Evolutionary conservation across 176 grass and related monocot species (phyloP).

Genomic region (Puya raimondii): DNA sequence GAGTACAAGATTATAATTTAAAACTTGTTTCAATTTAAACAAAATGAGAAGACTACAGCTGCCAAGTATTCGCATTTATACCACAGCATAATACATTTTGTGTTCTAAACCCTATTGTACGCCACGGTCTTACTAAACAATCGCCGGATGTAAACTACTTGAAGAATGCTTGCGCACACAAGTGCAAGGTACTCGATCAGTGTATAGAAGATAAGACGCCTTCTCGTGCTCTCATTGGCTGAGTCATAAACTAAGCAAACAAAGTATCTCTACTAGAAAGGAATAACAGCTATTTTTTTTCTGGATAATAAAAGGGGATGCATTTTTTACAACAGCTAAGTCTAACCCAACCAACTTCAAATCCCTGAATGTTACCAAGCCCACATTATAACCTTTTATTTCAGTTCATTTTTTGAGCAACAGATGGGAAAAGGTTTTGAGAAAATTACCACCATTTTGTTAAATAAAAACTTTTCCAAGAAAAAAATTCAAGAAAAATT

Average conservation of each 20-base stretch:
- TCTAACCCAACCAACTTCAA: too few species aligned
- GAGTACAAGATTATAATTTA: neutral
- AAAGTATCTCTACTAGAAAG: neutral
- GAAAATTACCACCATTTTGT: conserved; percentile 3
- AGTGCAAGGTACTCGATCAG: conserved; percentile 67
- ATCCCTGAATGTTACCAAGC: too few species aligned
- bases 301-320: too few species aligned
- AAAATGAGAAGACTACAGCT: neutral
- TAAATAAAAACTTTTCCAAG: neutral
- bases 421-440: neutral
- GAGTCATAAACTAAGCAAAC: conserved; percentile 15
- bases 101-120: conserved; percentile 77
- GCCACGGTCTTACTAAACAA: conserved; percentile 79
- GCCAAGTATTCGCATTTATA: neutral
- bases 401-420: neutral
- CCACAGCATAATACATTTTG: neutral
- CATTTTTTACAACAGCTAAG: too few species aligned
- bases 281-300: neutral
- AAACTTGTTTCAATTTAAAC: neutral
- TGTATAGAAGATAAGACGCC: conserved; percentile 77
- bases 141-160: conserved; percentile 84
- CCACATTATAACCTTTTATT: too few species aligned
- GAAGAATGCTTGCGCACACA: conserved; percentile 63
- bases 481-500: neutral
- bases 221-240: conserved; percentile 99